Conservation (phyloP, 352 stramenopile species). For the Chrysophaeum taylorii region DNA sequence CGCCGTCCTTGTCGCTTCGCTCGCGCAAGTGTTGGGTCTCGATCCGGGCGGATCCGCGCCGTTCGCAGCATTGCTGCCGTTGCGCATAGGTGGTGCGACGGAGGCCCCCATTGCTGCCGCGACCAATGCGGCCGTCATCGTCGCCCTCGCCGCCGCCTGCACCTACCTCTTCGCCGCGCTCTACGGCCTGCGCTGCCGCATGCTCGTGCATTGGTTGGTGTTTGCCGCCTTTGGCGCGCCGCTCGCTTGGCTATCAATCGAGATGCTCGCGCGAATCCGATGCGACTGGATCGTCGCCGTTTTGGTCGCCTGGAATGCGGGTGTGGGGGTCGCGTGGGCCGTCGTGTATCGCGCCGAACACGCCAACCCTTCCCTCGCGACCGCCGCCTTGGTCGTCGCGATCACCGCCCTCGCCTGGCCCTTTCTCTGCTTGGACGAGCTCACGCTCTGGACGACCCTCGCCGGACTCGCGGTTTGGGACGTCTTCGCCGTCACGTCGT, state of each 20-base stretch:
- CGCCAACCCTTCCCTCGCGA: not conserved
- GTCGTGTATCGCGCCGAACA: not conserved
- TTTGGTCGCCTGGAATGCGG: too few relatives aligned
- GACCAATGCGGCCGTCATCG: not conserved
- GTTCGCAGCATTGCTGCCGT: too few relatives aligned
- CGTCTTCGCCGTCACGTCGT: not conserved
- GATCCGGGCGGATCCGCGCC: too few relatives aligned
- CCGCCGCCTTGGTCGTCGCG: not conserved
- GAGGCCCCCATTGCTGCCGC: too few relatives aligned
- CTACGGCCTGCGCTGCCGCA: not conserved
- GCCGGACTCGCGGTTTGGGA: not conserved
- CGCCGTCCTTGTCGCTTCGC: too few relatives aligned
- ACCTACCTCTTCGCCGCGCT: not conserved
- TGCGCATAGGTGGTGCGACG: too few relatives aligned
- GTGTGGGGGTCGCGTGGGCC: not conserved
- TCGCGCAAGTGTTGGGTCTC: too few relatives aligned
- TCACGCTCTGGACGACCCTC: not conserved
- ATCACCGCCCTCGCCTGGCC: not conserved
- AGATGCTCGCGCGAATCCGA: too few relatives aligned
- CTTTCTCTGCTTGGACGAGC: not conserved
- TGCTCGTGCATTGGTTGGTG: not conserved
- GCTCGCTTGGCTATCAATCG: not conserved
- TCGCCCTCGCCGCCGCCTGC: not conserved
- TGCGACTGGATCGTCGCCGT: too few relatives aligned
- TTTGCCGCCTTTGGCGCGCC: not conserved